Evolutionary conservation across 2,329 filamentous ascomycete genomes (phyloP).

Genomic region (Pyrenochaeta sp.): DNA sequence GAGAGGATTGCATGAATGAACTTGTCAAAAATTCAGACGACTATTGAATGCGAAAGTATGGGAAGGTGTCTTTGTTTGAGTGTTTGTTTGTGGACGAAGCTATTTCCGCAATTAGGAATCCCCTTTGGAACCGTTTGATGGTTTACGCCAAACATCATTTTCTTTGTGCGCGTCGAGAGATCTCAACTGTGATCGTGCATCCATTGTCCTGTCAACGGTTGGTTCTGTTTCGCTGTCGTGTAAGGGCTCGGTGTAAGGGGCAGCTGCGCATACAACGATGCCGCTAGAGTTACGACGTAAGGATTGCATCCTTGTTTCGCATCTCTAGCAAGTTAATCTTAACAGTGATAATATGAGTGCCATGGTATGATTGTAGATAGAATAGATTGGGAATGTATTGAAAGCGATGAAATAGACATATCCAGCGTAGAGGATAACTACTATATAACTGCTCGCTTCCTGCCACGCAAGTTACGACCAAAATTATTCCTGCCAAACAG

Average conservation of each 20-base stretch:
- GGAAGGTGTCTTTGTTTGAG: constrained; percentile 23
- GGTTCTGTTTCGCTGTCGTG: constrained; percentile 10
- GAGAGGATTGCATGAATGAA: background rate
- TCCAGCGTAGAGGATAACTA: no score
- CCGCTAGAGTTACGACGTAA: background rate
- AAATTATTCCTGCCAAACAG: no score
- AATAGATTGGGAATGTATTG: background rate
- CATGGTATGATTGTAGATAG: no score
- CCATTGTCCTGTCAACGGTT: constrained; percentile 3
- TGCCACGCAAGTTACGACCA: no score
- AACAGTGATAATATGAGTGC: no score
- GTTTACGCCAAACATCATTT: constrained; percentile 9
- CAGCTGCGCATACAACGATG: background rate
- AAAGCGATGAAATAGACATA: no score
- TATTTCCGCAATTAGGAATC: constrained; percentile 27
- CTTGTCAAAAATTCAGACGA: constrained; percentile 1
- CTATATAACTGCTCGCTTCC: no score
- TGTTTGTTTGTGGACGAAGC: constrained; percentile 27
- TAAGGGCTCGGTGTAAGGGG: constrained; percentile 14
- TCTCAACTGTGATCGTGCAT: constrained; percentile 1
- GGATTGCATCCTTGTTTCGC: background rate
- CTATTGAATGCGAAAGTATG: constrained; percentile 7
- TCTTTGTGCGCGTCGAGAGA: constrained; percentile 27
- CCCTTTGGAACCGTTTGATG: constrained; percentile 13
- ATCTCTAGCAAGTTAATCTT: background rate